Percentiles rank a stretch among this genome's conserved stretches.
Conservation (phyloP, 192 early-diverging fungal species). For the Entomortierella beljakovae region DNA sequence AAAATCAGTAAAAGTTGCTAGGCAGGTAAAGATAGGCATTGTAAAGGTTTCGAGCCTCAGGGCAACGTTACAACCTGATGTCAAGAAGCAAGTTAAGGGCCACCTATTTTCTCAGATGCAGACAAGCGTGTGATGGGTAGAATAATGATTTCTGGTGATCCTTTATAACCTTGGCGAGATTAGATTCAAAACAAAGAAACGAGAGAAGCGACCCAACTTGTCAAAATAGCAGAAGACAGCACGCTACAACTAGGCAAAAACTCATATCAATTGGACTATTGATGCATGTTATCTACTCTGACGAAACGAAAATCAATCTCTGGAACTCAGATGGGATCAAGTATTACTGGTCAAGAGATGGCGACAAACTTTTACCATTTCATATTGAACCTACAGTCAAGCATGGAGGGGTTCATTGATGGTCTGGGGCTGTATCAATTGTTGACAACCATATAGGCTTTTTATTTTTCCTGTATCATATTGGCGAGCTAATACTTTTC, state of each 20-base stretch:
- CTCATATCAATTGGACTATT: slow-evolving; percentile 46
- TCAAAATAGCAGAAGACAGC: not conserved
- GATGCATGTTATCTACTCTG: slow-evolving; percentile 53
- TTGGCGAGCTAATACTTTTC: too few relatives aligned
- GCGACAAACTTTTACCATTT: slow-evolving; percentile 2
- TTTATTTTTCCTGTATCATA: too few relatives aligned
- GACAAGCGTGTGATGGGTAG: not conserved
- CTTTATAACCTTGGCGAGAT: not conserved
- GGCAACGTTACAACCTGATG: not conserved
- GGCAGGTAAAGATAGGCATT: not conserved
- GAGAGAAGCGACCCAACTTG: not conserved
- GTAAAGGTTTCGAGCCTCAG: slow-evolving; percentile 7
- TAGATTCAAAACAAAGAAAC: not conserved
- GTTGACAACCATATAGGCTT: too few relatives aligned
- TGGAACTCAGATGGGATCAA: slow-evolving; percentile 45
- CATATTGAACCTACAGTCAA: slow-evolving; percentile 34
- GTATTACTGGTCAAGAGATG: slow-evolving; percentile 25
- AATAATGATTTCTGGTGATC: not conserved
- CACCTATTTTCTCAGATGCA: not conserved
- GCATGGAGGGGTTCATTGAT: slow-evolving; percentile 46
- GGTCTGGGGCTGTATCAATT: slow-evolving; percentile 51
- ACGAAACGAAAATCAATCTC: slow-evolving; percentile 6
- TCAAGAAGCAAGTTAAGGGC: not conserved
- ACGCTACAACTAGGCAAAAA: slow-evolving; percentile 17
- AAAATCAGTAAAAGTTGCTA: too few relatives aligned